Evolutionary conservation across 2,329 filamentous ascomycete species (phyloP).

Genomic region (Chrysosphaeria jannelii): DNA sequence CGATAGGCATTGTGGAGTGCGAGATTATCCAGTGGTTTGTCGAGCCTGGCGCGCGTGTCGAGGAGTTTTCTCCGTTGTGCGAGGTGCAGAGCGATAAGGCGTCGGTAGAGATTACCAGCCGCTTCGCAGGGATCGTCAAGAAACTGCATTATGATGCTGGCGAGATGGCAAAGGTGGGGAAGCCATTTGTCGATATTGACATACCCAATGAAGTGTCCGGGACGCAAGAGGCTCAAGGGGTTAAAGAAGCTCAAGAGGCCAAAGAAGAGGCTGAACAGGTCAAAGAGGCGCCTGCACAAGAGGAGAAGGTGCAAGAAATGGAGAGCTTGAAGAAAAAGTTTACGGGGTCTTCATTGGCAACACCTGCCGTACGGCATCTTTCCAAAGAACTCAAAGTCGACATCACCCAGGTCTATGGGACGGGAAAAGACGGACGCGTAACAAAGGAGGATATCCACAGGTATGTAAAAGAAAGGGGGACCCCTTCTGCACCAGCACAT

Average conservation of each 20-base stretch:
- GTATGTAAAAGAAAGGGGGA: conserved; percentile 29
- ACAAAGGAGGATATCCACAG: conserved; percentile 72
- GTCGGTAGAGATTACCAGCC: conserved; percentile 67
- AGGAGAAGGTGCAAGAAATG: background rate
- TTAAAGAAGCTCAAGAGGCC: conserved; percentile 3
- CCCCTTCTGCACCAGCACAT: too few relatives aligned
- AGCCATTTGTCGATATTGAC: conserved; percentile 84
- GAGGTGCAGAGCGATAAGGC: conserved; percentile 98
- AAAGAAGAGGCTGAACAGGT: conserved; percentile 1
- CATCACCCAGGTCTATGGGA: conserved; percentile 52
- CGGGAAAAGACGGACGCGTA: conserved; percentile 72
- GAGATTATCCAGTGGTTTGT: conserved; percentile 99
- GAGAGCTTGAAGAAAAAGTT: conserved; percentile 24
- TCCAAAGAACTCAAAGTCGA: conserved; percentile 52
- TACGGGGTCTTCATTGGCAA: conserved; percentile 36
- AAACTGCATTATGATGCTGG: conserved; percentile 87
- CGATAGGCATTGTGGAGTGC: conserved; percentile 74
- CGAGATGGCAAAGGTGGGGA: conserved; percentile 86
- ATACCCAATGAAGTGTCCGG: conserved; percentile 37
- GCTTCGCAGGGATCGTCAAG: conserved; percentile 85
- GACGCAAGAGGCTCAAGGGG: too few relatives aligned
- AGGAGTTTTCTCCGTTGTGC: conserved; percentile 93
- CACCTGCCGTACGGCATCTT: conserved; percentile 72
- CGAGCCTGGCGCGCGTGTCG: conserved; percentile 74
- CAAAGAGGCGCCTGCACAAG: conserved; percentile 6